Evolutionary conservation across 2,329 filamentous ascomycete species (phyloP), one percentile per base, ranked within the genome.

Genomic region (Madurella fahalii): DNA sequence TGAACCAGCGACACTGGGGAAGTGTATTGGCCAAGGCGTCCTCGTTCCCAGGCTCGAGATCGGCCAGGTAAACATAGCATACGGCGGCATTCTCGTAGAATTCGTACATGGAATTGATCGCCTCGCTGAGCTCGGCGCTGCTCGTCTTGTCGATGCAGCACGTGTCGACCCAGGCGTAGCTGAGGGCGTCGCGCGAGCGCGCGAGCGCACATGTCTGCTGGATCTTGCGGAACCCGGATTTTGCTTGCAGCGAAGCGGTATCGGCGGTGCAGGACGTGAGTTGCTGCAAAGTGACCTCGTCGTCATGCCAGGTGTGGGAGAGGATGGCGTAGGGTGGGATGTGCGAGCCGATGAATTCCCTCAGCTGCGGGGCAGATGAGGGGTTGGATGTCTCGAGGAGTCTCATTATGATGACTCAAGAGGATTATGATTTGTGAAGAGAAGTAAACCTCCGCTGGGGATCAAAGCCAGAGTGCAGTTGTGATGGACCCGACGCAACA

Each of bases 131-230:
- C 48, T 60, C 55, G 12, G 55, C 50, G 18, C 12, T 44, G 32
- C 52, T 46, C 15, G 46, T 52, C 44, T 60, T 58, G 32, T 60
- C 53, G 45, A 60, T 58, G 44, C 55, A 60, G 47, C 55, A 60
- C 2, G 50, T 60, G 32, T 46, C 40, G 11, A 48, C 34, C 43
- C 46, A 57, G 20, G 31, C 52, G 18, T 47, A 53, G 37, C 46
- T 31, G 4, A 50, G 37, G 1, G 43, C 47, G 12, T 58, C 47
- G 1, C 18, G 15, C 9, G 34, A 5, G 5, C 11, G 9, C 1
- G 57, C 53, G 13, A 49, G 44, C 4, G n/a, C 11, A 31, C 50
- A 53, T 18, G 42, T 51, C 8, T 32, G 4, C 7, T 25, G 34
- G 9, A 58, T 45, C 37, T 58, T 58, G n/a, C 25, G 7, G 20